phyloP scores from a whole-genome alignment of 805 yeast genomes.

The Cyberlindnera saturnus region DNA sequence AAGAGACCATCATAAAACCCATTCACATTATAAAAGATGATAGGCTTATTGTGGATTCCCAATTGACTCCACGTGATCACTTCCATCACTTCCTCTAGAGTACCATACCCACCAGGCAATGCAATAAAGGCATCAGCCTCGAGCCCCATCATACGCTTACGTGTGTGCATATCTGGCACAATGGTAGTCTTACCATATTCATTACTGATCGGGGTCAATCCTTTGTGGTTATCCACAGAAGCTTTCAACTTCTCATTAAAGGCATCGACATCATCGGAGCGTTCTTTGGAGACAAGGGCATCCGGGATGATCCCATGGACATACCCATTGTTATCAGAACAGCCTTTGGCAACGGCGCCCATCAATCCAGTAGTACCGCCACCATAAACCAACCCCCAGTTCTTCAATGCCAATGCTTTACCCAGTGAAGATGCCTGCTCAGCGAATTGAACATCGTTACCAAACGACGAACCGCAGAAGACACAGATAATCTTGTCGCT shows the following conservation, averaged over 20 bases:
- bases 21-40: slow-evolving; percentile 68
- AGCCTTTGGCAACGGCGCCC: slow-evolving; percentile 69
- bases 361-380: slow-evolving; percentile 85
- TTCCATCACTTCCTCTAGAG: slow-evolving; percentile 85
- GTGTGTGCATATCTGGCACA: slow-evolving; percentile 84
- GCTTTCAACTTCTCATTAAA: slow-evolving; percentile 44
- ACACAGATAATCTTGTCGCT: slow-evolving; percentile 52
- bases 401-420: slow-evolving; percentile 42
- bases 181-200: slow-evolving; percentile 73
- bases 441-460: slow-evolving; percentile 45
- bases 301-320: slow-evolving; percentile 87
- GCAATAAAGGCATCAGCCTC: slow-evolving; percentile 87
- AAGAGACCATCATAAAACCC: slow-evolving; percentile 76
- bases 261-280: slow-evolving; percentile 36
- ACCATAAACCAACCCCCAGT: slow-evolving; percentile 80
- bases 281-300: slow-evolving; percentile 70
- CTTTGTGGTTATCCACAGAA: slow-evolving; percentile 57
- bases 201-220: slow-evolving; percentile 50
- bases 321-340: slow-evolving; percentile 42
- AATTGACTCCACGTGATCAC: slow-evolving; percentile 88
- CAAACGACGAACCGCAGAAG: slow-evolving; percentile 81
- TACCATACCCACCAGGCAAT: slow-evolving; percentile 89
- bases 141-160: slow-evolving; percentile 80
- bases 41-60: slow-evolving; percentile 79
- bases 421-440: slow-evolving; percentile 59